Percentiles rank a stretch among this genome's conserved stretches.
Evolutionary conservation across 2,329 filamentous ascomycete genomes (phyloP).

Genomic region (Periconia sp.): DNA sequence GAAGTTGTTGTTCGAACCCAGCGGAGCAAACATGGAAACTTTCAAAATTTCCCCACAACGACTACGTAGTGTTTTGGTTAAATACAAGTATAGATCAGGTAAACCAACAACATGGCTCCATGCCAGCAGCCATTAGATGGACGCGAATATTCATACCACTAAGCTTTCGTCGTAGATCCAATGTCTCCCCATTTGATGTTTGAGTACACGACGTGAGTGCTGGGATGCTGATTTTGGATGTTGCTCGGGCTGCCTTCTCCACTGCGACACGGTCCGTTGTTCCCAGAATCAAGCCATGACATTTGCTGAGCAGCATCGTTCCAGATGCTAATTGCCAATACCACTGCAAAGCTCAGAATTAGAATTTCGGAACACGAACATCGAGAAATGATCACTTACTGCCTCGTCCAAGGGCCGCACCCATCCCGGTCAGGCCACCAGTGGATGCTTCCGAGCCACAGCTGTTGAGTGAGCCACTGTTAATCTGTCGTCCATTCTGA

Average conservation of each 20-base stretch:
- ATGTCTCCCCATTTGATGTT: conserved; percentile 63
- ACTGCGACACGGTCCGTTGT: conserved; percentile 58
- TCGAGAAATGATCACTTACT: conserved; percentile 5
- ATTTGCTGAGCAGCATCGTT: conserved; percentile 11
- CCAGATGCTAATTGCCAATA: conserved; percentile 14
- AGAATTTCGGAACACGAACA: conserved; percentile 2
- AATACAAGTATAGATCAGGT: too few relatives aligned
- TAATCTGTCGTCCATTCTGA: conserved; percentile 12
- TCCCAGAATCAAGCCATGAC: conserved; percentile 38
- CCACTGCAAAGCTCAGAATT: conserved; percentile 9
- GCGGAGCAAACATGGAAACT: too few relatives aligned
- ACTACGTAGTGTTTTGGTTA: too few relatives aligned
- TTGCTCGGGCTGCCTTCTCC: conserved; percentile 55
- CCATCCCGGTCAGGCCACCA: conserved; percentile 17
- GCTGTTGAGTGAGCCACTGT: conserved; percentile 8
- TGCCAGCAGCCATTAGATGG: too few relatives aligned
- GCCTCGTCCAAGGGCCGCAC: conserved; percentile 10
- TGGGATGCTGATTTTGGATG: conserved; percentile 51
- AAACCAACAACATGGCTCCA: too few relatives aligned
- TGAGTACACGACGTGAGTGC: conserved; percentile 58
- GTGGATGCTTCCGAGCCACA: conserved; percentile 11
- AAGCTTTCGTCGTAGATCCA: conserved; percentile 48
- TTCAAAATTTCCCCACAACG: too few relatives aligned
- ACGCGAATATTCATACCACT: background rate
- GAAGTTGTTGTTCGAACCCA: too few relatives aligned